Percentiles rank a stretch among this genome's conserved stretches.
phyloP scores from a whole-genome alignment of 192 early-diverging fungal species.

The Powellomyces hirtus region DNA sequence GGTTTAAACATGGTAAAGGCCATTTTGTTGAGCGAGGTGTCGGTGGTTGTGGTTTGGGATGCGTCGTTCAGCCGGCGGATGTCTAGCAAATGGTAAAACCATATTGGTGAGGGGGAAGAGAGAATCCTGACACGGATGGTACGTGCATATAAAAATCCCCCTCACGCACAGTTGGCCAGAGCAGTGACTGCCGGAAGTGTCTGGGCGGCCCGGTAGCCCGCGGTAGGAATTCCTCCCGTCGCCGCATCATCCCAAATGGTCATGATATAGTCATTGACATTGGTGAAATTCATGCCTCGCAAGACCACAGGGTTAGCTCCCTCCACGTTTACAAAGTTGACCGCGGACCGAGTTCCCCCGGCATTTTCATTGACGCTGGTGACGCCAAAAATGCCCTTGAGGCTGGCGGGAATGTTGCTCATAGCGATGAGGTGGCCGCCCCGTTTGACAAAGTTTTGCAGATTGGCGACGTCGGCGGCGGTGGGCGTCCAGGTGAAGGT shows the following conservation, averaged over 20 bases:
- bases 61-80: neutral
- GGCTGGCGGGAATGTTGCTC: neutral
- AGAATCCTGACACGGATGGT: no score
- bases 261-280: neutral
- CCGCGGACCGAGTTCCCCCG: neutral
- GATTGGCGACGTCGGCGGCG: neutral
- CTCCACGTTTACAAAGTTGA: neutral
- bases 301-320: neutral
- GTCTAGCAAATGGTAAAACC: no score
- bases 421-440: conserved; percentile 2
- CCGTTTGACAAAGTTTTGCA: neutral
- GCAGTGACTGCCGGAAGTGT: neutral
- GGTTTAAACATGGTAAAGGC: neutral
- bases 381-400: neutral
- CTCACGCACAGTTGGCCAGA: neutral
- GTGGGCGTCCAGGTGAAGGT: neutral
- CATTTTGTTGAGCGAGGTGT: neutral
- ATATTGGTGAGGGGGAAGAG: no score
- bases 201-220: neutral
- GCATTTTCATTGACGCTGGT: neutral
- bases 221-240: neutral
- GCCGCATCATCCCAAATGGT: neutral
- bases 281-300: neutral
- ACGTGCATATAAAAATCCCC: no score
- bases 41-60: neutral